phyloP scores from a whole-genome alignment of 2,329 filamentous ascomycete species.

The Colletotrichum cereale region DNA sequence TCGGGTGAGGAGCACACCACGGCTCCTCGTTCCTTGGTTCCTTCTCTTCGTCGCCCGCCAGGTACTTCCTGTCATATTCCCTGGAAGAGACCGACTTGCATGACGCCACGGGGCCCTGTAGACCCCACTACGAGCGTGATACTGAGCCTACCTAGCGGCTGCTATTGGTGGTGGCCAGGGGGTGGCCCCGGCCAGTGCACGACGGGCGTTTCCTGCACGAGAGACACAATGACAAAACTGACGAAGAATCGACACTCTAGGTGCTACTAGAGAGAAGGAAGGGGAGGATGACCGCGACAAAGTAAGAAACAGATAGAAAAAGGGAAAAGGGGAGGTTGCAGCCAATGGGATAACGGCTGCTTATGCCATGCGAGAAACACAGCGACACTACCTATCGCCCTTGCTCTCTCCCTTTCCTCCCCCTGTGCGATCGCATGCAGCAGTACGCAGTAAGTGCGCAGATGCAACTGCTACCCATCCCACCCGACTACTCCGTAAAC shows the following conservation, averaged over 20 bases:
- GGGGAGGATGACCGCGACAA: no score
- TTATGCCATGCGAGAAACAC: neutral
- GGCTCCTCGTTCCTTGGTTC: slow-evolving; percentile 2
- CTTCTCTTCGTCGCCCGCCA: neutral
- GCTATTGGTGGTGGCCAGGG: neutral
- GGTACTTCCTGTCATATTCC: slow-evolving; percentile 1
- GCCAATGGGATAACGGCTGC: neutral
- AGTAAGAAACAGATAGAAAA: neutral
- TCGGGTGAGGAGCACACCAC: neutral
- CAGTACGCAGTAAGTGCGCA: slow-evolving; percentile 25
- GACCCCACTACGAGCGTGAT: slow-evolving; percentile 8
- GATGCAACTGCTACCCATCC: slow-evolving; percentile 23
- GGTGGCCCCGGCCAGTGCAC: slow-evolving; percentile 3
- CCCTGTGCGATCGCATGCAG: slow-evolving; percentile 25
- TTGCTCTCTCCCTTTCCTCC: neutral
- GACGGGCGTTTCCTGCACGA: neutral
- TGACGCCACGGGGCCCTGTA: slow-evolving; percentile 34
- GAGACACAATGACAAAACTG: slow-evolving; percentile 8
- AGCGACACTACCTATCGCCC: neutral
- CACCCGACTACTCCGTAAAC: slow-evolving; percentile 2
- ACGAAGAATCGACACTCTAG: neutral
- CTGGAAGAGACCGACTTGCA: slow-evolving; percentile 26
- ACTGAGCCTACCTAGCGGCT: neutral
- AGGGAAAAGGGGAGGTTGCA: neutral
- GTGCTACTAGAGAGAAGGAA: neutral